Evolutionary conservation across 305 asterid genomes (phyloP).

Genomic region (Stenogyne calaminthoides): DNA sequence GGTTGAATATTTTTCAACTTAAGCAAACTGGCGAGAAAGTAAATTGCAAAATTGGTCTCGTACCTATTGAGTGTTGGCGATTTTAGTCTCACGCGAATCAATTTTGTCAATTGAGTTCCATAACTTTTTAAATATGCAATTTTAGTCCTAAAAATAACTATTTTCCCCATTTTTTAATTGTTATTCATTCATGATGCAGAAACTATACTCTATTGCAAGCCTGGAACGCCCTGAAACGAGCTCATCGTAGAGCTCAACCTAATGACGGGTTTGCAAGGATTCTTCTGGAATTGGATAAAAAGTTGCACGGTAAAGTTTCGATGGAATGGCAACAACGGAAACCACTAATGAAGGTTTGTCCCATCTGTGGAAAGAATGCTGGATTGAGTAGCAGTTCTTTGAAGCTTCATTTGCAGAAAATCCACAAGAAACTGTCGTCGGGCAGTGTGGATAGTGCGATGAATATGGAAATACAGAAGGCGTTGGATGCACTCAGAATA

Average conservation of each 20-base stretch:
- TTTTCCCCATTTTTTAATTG: neutral
- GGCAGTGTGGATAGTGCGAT: constrained; percentile 99
- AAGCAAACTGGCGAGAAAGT: too few species aligned
- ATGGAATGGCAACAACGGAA: constrained; percentile 98
- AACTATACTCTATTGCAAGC: constrained; percentile 71
- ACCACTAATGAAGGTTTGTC: constrained; percentile 91
- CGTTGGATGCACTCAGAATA: constrained; percentile 75
- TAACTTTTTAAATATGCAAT: too few species aligned
- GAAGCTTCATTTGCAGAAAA: constrained; percentile 94
- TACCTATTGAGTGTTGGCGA: too few species aligned
- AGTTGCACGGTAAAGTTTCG: constrained; percentile 78
- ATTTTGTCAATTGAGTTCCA: too few species aligned
- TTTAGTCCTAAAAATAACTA: neutral
- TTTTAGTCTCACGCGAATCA: too few species aligned
- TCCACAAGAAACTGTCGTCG: constrained; percentile 85
- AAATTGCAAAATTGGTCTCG: too few species aligned
- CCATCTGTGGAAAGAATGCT: constrained; percentile 93
- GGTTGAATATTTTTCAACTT: constrained; percentile 5
- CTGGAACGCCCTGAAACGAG: constrained; percentile 81
- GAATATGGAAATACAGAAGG: constrained; percentile 94
- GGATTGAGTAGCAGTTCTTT: constrained; percentile 96
- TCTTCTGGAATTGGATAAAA: constrained; percentile 70
- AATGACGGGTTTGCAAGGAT: constrained; percentile 91
- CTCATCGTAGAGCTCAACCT: constrained; percentile 94
- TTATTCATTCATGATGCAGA: constrained; percentile 46